Conservation (phyloP, 1,284 basidiomycete genomes). For the Exsudoporus floridanus region DNA sequence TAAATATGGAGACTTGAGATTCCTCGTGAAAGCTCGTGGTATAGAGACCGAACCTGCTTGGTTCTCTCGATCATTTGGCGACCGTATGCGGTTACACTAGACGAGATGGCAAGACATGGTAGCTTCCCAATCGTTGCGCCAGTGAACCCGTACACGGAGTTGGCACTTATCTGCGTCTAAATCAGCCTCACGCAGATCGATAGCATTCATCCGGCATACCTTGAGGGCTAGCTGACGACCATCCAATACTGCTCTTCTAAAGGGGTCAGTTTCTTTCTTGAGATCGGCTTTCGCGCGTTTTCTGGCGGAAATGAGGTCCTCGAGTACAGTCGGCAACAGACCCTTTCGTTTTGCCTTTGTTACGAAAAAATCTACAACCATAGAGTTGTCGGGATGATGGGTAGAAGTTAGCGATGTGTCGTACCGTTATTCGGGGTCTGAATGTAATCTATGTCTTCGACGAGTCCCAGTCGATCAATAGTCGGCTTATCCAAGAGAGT, state of each 20-base stretch:
- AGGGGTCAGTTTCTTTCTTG: conserved; percentile 93
- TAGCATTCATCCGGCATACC: conserved; percentile 41
- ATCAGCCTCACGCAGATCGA: neutral
- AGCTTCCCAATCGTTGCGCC: conserved; percentile 94
- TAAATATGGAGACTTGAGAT: neutral
- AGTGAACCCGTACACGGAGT: conserved; percentile 97
- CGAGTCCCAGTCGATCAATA: conserved; percentile 73
- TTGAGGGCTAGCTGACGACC: conserved; percentile 93
- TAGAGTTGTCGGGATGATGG: neutral
- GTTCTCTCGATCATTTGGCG: conserved; percentile 98
- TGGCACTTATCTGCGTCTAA: conserved; percentile 79
- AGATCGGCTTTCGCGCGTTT: conserved; percentile 92
- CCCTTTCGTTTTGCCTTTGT: conserved; percentile 77
- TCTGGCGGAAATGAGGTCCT: conserved; percentile 87
- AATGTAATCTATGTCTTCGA: conserved; percentile 85
- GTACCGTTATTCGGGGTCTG: conserved; percentile 91
- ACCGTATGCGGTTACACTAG: conserved; percentile 89
- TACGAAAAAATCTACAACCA: conserved; percentile 74
- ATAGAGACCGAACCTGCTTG: conserved; percentile 59
- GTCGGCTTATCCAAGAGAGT: conserved; percentile 80
- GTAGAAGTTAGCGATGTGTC: neutral
- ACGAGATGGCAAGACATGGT: conserved; percentile 91
- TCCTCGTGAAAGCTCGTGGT: neutral
- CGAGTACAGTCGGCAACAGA: conserved; percentile 85
- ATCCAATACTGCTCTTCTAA: conserved; percentile 91